These are phyloP conservation scores for Przewalskia tangutica DNA, from an alignment of 257 asterid species.

Conservation along the genomic window DNA sequence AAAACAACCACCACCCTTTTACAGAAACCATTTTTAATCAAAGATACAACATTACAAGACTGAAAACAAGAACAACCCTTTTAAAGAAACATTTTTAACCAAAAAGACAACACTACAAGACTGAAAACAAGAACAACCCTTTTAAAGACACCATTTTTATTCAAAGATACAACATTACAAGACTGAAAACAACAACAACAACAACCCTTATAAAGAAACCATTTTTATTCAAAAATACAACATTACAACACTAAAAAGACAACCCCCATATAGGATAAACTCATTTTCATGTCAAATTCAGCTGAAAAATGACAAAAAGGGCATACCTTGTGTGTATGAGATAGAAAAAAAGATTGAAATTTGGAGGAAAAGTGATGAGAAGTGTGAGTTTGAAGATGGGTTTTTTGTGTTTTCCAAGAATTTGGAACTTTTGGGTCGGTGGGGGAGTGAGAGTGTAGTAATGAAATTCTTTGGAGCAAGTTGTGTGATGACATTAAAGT, in stretches of 20 bases:
- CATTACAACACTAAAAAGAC: neutral
- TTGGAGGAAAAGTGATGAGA: neutral
- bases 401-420: neutral
- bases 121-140: neutral
- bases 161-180: neutral
- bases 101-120: too few relatives aligned
- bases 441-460: neutral
- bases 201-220: neutral
- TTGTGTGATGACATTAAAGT: slow-evolving; percentile 8
- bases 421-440: neutral
- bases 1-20: neutral
- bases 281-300: neutral
- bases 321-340: neutral
- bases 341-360: neutral
- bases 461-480: neutral
- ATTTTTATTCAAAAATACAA: neutral
- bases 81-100: too few relatives aligned
- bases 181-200: neutral
- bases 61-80: neutral
- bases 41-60: neutral
- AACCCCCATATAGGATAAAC: neutral
- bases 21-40: neutral
- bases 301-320: neutral
- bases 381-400: slow-evolving; percentile 6
- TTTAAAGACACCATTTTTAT: neutral